phyloP scores from a whole-genome alignment of 352 stramenopile genomes.

The Globisporangium barbulae region DNA sequence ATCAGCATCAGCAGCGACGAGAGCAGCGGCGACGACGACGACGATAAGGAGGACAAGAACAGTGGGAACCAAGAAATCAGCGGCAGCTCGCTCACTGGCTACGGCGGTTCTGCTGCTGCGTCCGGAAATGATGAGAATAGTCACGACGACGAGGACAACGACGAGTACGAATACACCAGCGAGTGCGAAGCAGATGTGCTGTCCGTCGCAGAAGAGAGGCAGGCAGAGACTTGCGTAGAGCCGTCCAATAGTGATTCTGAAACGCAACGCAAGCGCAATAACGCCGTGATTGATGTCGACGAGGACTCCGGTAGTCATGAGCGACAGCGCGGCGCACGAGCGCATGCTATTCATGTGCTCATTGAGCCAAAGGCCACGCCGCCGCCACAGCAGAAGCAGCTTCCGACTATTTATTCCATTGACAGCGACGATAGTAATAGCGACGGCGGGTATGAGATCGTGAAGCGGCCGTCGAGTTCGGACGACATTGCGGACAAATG shows the following conservation, averaged over 20 bases:
- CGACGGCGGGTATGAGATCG: constrained; percentile 6
- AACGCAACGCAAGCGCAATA: background rate
- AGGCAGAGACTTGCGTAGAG: background rate
- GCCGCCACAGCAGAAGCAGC: background rate
- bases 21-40: constrained; percentile 21
- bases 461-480: background rate
- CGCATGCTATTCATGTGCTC: background rate
- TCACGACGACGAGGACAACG: background rate
- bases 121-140: background rate
- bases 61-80: background rate
- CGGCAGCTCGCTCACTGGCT: background rate
- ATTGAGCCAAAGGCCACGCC: background rate
- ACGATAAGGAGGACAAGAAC: constrained; percentile 17
- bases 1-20: constrained; percentile 47
- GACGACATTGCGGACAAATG: background rate
- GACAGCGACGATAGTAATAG: constrained; percentile 27
- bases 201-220: background rate
- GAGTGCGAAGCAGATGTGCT: background rate
- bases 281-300: background rate
- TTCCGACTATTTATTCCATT: constrained; percentile 28
- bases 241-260: background rate
- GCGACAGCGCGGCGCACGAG: background rate
- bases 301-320: background rate
- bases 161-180: background rate
- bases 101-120: background rate